Conservation (phyloP, 2,329 filamentous ascomycete genomes). For the Trichoderma sp. region DNA sequence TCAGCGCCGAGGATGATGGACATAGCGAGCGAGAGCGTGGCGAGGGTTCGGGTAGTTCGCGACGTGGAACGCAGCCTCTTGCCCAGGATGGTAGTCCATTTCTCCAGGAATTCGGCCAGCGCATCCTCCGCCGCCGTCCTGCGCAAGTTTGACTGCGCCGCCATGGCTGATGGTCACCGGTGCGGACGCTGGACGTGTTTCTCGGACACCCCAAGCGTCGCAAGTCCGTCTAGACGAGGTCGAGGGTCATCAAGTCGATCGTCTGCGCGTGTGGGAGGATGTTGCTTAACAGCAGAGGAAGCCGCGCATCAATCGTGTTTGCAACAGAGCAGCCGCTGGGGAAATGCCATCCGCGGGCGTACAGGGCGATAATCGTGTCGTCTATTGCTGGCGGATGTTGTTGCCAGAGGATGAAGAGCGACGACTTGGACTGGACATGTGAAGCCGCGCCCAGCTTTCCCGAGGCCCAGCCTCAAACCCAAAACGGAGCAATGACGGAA, state of each 20-base stretch:
- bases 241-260: constrained; percentile 6
- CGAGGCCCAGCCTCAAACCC: constrained; percentile 13
- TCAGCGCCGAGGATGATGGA: constrained; percentile 77
- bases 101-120: constrained; percentile 60
- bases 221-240: constrained; percentile 2
- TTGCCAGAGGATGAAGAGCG: neutral
- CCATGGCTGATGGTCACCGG: constrained; percentile 54
- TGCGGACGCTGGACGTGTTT: constrained; percentile 1
- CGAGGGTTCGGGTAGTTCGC: constrained; percentile 67
- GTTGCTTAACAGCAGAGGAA: neutral
- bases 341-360: neutral
- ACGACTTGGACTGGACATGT: constrained; percentile 4
- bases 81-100: constrained; percentile 53
- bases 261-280: neutral
- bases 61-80: constrained; percentile 61
- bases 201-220: constrained; percentile 15
- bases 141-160: constrained; percentile 80
- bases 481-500: constrained; percentile 14
- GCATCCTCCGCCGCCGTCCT: constrained; percentile 63
- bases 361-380: neutral
- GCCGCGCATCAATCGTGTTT: neutral
- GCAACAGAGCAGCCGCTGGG: neutral
- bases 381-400: neutral
- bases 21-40: constrained; percentile 69
- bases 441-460: constrained; percentile 14